Percentiles rank a stretch among this genome's conserved stretches.
Conservation (phyloP, 1,284 basidiomycete genomes). For the Kalmanozyma brasiliensis region DNA sequence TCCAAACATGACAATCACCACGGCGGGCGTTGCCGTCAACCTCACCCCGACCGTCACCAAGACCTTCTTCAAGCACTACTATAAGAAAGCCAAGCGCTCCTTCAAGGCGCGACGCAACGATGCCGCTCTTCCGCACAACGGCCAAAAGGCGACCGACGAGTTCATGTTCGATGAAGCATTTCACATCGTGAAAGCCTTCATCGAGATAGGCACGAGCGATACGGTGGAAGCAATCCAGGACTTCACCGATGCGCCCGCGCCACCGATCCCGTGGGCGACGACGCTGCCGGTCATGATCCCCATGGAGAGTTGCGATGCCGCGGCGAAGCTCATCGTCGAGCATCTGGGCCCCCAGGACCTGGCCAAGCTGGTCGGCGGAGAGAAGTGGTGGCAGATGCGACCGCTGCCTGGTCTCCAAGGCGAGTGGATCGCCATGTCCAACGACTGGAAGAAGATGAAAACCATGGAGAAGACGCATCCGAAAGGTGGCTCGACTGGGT, state of each 20-base stretch:
- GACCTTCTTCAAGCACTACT: slow-evolving; percentile 63
- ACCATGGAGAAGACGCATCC: slow-evolving; percentile 63
- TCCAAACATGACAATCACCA: slow-evolving; percentile 58
- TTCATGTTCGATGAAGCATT: slow-evolving; percentile 57
- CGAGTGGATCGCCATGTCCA: slow-evolving; percentile 82
- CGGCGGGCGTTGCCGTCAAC: slow-evolving; percentile 51
- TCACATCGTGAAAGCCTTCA: slow-evolving; percentile 54
- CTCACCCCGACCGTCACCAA: slow-evolving; percentile 62
- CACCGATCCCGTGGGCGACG: slow-evolving; percentile 80
- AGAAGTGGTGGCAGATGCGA: slow-evolving; percentile 87
- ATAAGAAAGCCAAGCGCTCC: slow-evolving; percentile 49
- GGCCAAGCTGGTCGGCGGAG: slow-evolving; percentile 82
- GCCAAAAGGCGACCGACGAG: slow-evolving; percentile 44
- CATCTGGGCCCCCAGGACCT: slow-evolving; percentile 86
- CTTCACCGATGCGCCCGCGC: slow-evolving; percentile 78
- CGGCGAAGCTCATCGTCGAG: slow-evolving; percentile 80
- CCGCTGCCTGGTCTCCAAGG: slow-evolving; percentile 77
- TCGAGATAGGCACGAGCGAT: slow-evolving; percentile 62
- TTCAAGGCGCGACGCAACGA: slow-evolving; percentile 16
- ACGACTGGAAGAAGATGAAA: slow-evolving; percentile 69
- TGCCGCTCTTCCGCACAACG: slow-evolving; percentile 6
- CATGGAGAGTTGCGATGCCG: slow-evolving; percentile 76
- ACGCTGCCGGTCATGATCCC: slow-evolving; percentile 79
- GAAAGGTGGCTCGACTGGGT: no score
- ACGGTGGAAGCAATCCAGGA: slow-evolving; percentile 66